Evolutionary conservation across 2,329 filamentous ascomycete genomes (phyloP).

Genomic region (Scedosporium apiospermum): DNA sequence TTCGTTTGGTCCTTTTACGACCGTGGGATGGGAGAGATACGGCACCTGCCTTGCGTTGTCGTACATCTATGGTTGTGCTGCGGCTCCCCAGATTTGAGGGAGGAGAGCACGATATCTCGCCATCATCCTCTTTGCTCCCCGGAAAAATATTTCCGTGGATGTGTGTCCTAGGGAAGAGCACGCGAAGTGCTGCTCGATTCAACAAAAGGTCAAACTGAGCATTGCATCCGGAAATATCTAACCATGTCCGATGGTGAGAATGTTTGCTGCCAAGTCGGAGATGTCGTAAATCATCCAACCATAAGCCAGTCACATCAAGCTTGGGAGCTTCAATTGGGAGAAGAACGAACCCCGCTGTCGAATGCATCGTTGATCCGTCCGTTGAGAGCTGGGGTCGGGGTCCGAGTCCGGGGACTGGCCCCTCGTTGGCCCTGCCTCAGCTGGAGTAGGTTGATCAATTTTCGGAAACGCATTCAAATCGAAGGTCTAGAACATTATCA

Average conservation of each 20-base stretch:
- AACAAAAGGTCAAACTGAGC: too few species aligned
- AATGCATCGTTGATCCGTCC: neutral
- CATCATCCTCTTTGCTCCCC: neutral
- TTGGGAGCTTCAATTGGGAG: neutral
- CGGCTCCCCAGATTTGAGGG: neutral
- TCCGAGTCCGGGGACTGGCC: too few species aligned
- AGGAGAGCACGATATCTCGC: neutral
- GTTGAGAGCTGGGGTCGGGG: too few species aligned
- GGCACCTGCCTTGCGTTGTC: neutral
- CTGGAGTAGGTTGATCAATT: too few species aligned
- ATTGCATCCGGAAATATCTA: too few species aligned
- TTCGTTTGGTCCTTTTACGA: neutral
- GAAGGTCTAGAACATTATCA: too few species aligned
- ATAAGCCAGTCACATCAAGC: neutral
- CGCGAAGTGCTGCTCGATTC: too few species aligned
- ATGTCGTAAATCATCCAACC: slow-evolving; percentile 3
- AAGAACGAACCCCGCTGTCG: neutral
- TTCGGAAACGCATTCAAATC: too few species aligned
- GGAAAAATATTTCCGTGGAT: neutral
- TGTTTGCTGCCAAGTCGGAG: too few species aligned
- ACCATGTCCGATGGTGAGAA: too few species aligned
- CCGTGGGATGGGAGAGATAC: neutral
- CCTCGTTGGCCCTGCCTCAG: too few species aligned
- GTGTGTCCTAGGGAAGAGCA: too few species aligned
- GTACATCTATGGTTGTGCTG: neutral